Evolutionary conservation across 2,329 filamentous ascomycete genomes (phyloP), one percentile per base, ranked within the genome.

Genomic region (Penicillium sp.): DNA sequence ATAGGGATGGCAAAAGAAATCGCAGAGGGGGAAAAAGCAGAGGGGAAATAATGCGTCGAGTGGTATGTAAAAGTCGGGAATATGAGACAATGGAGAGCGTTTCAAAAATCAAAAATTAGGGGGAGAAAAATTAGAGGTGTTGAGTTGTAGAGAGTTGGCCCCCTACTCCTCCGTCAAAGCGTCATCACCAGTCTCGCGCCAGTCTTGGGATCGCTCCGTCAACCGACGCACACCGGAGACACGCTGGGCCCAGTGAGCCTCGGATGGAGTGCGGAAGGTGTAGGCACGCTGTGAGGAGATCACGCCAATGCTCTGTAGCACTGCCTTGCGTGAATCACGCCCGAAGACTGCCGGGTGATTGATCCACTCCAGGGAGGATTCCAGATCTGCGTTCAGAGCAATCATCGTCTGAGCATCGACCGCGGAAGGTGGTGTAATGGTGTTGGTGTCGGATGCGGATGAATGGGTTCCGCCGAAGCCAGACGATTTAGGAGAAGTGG

Each of bases 291-390:
- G 94, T 7, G 90, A 95, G 70, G 90, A 94, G 67, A 99, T 97
- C 61, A 97, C 93, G 7, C 94, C 93, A 65, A 99, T 97, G 17
- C 93, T 91, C 75, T 99, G 94, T 25, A 99, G 82, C 2, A 99
- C 93, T 5, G 93, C 91, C 79, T 99, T 99, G 69, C 94, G 88
- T 57, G 90, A 94, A 73, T 99, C 94, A 38, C 94, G 87, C 9
- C 90, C 89, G 72, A 99, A 99, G 2, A 97, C 91, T 2, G 93
- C 93, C 1, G 94, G 94, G 70, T 99, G 94, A 71, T 89, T 92
- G 75, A 99, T 97, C 94, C 94, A 99, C 76, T 99, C 94, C 17
- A 99, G 80, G 50, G 90, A 91, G 35, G 90, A 86, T 73, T 96
- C 91, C 35, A 99, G 84, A 74, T 99, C 94, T 1, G 90, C 86